These are phyloP conservation scores for Pythium aphanidermatum DNA, from an alignment of 352 stramenopile genomes.

Conservation along the genomic window DNA sequence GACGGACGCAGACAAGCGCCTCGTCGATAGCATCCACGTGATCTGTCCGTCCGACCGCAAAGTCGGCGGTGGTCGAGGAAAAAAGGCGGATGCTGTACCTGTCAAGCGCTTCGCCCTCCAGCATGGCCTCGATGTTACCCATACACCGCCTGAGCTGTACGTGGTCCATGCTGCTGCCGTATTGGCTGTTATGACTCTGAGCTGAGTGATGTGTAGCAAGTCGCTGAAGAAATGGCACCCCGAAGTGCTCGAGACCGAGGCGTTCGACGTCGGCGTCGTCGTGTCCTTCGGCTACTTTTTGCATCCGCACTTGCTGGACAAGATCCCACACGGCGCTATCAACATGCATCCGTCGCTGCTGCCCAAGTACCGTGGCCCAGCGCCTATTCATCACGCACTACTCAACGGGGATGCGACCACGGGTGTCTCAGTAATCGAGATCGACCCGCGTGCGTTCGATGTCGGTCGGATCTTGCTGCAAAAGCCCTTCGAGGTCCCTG, in stretches of 20 bases:
- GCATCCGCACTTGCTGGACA: conserved; percentile 69
- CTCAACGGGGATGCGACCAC: conserved; percentile 70
- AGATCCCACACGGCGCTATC: conserved; percentile 64
- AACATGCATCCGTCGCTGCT: conserved; percentile 88
- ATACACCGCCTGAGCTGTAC: conserved; percentile 63
- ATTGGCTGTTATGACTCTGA: neutral
- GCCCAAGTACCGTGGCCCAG: conserved; percentile 80
- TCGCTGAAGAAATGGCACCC: conserved; percentile 64
- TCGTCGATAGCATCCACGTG: conserved; percentile 59
- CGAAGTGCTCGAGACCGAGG: conserved; percentile 31
- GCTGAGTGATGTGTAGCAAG: conserved; percentile 57
- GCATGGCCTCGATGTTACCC: conserved; percentile 46
- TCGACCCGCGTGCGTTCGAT: conserved; percentile 79
- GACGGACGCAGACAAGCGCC: conserved; percentile 11
- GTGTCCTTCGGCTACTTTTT: conserved; percentile 85
- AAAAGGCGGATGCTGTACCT: conserved; percentile 56
- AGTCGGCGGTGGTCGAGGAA: conserved; percentile 52
- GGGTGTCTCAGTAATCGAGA: conserved; percentile 83
- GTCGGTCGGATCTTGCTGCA: conserved; percentile 74
- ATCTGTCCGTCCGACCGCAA: conserved; percentile 79
- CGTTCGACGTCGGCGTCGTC: conserved; percentile 80
- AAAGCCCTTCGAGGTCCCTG: conserved; percentile 35
- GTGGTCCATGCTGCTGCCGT: neutral
- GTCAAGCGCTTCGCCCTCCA: conserved; percentile 70
- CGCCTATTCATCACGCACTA: conserved; percentile 83